Percentiles rank a stretch among this genome's conserved stretches.
These are phyloP conservation scores for Stephania yunnanensis DNA, from an alignment of 164 flowering plant species.

Conservation along the genomic window DNA sequence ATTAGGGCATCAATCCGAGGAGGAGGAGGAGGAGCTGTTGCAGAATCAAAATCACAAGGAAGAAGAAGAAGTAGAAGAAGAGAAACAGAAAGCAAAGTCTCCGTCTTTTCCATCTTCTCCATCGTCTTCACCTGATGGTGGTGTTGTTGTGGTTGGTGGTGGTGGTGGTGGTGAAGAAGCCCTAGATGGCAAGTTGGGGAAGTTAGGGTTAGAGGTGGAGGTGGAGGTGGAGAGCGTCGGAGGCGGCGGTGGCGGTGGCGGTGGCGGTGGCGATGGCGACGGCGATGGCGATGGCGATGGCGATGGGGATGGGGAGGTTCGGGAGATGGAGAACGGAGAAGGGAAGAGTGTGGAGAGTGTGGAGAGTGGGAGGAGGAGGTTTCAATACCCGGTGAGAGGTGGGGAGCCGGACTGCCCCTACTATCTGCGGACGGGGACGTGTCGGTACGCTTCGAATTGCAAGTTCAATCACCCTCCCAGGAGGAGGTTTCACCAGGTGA, in stretches of 20 bases:
- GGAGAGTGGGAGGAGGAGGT: slow-evolving; percentile 6
- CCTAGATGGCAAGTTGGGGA: slow-evolving; percentile 14
- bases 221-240: neutral
- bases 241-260: neutral
- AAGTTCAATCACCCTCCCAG: slow-evolving; percentile 62
- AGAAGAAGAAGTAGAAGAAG: neutral
- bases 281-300: neutral
- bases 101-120: neutral
- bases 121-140: neutral
- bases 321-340: neutral
- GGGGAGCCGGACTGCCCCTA: slow-evolving; percentile 71
- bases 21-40: neutral
- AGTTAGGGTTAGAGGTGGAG: slow-evolving; percentile 11
- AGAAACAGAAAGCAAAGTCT: neutral
- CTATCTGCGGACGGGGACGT: slow-evolving; percentile 59
- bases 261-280: neutral
- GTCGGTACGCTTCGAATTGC: slow-evolving; percentile 62
- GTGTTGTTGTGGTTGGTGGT: neutral
- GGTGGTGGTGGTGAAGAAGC: neutral
- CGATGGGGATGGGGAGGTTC: neutral
- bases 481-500: slow-evolving; percentile 28
- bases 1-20: neutral
- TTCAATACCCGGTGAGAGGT: slow-evolving; percentile 51
- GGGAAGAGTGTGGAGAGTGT: neutral
- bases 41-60: neutral